phyloP scores from a whole-genome alignment of 148 eudicot species.

The Dianthus caryophyllus region DNA sequence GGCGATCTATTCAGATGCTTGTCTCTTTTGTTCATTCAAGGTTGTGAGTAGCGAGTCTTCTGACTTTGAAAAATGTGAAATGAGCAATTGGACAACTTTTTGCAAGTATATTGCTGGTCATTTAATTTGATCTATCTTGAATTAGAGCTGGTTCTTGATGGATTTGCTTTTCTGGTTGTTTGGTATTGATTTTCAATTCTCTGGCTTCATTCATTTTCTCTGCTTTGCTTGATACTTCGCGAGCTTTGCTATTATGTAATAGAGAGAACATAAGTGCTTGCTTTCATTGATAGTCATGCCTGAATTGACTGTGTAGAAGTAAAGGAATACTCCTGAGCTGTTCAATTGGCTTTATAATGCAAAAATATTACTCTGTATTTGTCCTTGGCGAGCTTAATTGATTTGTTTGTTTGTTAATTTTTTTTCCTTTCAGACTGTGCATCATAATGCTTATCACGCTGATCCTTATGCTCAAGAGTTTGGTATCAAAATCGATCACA shows the following conservation, averaged over 20 bases:
- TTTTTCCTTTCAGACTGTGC: constrained; percentile 52
- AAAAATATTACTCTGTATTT: background rate
- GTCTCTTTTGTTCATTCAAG: background rate
- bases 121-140: background rate
- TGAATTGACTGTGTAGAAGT: background rate
- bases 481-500: constrained; percentile 68
- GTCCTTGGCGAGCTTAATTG: constrained; percentile 2
- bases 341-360: background rate
- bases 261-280: background rate
- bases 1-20: background rate
- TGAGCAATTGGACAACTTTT: background rate
- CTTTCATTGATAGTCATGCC: background rate
- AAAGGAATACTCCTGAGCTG: constrained; percentile 2
- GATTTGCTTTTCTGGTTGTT: background rate
- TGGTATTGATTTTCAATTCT: background rate
- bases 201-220: background rate
- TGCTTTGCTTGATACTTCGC: background rate
- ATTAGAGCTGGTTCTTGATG: background rate
- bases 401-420: too few species aligned
- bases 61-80: too few species aligned
- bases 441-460: constrained; percentile 58
- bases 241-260: background rate
- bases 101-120: too few species aligned
- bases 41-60: background rate
- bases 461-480: constrained; percentile 78